Evolutionary conservation across 148 eudicot species (phyloP), one percentile per base, ranked within the genome.

Genomic region (Vaccinium darrowii): DNA sequence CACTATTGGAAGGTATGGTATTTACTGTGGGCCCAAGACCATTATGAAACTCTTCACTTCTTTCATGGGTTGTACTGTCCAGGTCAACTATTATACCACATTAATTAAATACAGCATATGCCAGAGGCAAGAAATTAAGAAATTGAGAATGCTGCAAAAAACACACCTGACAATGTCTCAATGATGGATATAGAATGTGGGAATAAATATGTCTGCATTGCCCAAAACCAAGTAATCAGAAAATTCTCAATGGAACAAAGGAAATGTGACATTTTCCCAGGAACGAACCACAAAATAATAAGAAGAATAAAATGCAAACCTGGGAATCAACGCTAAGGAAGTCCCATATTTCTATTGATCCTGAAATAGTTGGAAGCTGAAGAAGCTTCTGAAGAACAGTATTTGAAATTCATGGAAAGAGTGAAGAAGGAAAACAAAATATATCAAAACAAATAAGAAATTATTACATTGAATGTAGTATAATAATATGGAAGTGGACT

Each of bases 301-400:
- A 53, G 49, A 75, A 27, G 71, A 81, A 49, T 71, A 82, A 83
- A 52, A 54, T 76, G 71, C 89, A 87, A 85, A 97, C 99, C 99
- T 97, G 99, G 82, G 99, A 97, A 88, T 97, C 99, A 83, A 97
- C 93, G 90, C 98, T 97, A 73, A 97, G 95, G 87, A 97, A 97
- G 90, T 97, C 99, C 99, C 99, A 97, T 88, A 97, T 98, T 91
- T 97, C 99, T 86, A 97, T 97, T 30, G 98, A 95, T 88, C 91
- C 93, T 63, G 99, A 95, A 88, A 97, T 86, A 77, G 91, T 94
- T 81, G 99, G 98, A 83, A 97, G 87, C 89, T 90, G 98, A 97
- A 97, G 87, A 91, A 97, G 99, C 88, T 91, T 91, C 99, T 97
- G 95, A 60, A 49, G 77, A 83, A 88, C 23, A 52, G 79, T 53